Percentiles rank a stretch among this genome's conserved stretches.
phyloP scores from a whole-genome alignment of 768 basidiomycete species.

The Lactarius akahatsu region DNA sequence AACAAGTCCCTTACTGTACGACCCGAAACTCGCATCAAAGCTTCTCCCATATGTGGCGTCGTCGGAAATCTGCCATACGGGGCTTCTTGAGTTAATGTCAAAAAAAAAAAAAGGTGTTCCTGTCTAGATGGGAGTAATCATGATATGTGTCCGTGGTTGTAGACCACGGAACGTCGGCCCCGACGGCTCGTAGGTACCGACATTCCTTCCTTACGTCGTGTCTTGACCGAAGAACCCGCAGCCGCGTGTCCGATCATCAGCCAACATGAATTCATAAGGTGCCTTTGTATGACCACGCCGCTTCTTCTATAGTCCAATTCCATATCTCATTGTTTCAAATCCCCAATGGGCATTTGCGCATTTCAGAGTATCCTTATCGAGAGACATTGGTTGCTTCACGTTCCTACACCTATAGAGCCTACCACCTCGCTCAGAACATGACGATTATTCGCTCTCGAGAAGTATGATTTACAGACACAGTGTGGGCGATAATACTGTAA shows the following conservation, averaged over 20 bases:
- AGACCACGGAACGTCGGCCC: background rate
- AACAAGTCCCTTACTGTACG: background rate
- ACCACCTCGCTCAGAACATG: constrained; percentile 11
- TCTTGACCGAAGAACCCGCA: background rate
- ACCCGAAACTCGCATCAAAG: background rate
- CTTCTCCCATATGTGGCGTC: constrained; percentile 23
- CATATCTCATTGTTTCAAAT: background rate
- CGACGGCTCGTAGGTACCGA: constrained; percentile 4
- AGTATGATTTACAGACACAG: constrained; percentile 5
- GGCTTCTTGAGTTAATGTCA: constrained; percentile 1
- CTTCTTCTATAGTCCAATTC: background rate
- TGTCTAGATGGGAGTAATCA: constrained; percentile 5
- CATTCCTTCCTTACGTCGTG: constrained; percentile 7
- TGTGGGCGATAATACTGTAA: constrained; percentile 1
- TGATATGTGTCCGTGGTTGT: background rate
- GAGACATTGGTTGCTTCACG: background rate
- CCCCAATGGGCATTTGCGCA: background rate
- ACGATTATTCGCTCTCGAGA: background rate
- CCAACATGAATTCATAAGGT: background rate
- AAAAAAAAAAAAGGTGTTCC: background rate
- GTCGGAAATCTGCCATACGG: constrained; percentile 2
- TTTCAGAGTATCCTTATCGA: background rate
- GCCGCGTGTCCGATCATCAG: background rate
- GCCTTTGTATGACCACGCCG: background rate
- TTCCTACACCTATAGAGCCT: background rate